These are phyloP conservation scores for Bauhinia variegata DNA, from an alignment of 306 rosid genomes.

Conservation along the genomic window DNA sequence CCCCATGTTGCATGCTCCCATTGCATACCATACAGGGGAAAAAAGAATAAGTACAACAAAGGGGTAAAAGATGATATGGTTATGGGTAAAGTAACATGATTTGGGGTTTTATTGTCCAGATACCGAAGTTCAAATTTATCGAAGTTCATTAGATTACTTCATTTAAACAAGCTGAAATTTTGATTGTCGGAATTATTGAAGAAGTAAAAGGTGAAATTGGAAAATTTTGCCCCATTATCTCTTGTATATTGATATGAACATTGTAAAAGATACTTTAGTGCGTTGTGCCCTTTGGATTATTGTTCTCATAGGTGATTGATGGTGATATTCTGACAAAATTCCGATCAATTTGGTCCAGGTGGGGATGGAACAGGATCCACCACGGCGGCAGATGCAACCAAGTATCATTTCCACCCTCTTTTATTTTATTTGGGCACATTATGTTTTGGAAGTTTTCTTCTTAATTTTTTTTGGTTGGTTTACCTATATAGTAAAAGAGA, in stretches of 20 bases:
- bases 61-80: too few relatives aligned
- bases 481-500: slow-evolving; percentile 11
- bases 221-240: not conserved
- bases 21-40: slow-evolving; percentile 16
- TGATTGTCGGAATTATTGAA: not conserved
- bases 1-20: too few relatives aligned
- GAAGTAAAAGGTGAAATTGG: slow-evolving; percentile 6
- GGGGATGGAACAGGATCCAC: slow-evolving; percentile 59
- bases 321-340: slow-evolving; percentile 34
- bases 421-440: slow-evolving; percentile 23
- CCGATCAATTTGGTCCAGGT: slow-evolving; percentile 59
- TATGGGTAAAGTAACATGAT: not conserved
- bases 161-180: slow-evolving; percentile 9
- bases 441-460: slow-evolving; percentile 24
- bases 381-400: slow-evolving; percentile 86
- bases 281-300: not conserved
- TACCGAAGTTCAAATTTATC: slow-evolving; percentile 26
- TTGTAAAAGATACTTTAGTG: slow-evolving; percentile 8
- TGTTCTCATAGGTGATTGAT: slow-evolving; percentile 22
- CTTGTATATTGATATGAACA: too few relatives aligned
- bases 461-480: not conserved
- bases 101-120: slow-evolving; percentile 12
- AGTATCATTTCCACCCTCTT: slow-evolving; percentile 54
- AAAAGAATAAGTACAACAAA: too few relatives aligned
- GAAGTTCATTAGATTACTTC: slow-evolving; percentile 20